Evolutionary conservation across 352 stramenopile genomes (phyloP).

Genomic region (Phytophthora sp.): DNA sequence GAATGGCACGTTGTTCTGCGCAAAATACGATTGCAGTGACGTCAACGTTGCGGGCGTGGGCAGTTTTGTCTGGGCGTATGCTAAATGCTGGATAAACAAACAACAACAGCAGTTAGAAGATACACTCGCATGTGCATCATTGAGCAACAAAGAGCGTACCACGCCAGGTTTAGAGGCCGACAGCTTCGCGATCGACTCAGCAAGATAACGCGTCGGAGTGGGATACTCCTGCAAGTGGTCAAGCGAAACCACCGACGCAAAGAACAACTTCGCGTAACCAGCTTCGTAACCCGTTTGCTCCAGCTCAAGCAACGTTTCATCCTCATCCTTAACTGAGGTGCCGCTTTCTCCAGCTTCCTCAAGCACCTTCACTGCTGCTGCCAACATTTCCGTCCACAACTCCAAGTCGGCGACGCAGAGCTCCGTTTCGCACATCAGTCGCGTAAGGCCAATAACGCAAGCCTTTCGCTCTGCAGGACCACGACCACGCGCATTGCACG

Average conservation of each 20-base stretch:
- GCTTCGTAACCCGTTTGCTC: constrained; percentile 93
- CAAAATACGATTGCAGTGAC: constrained; percentile 65
- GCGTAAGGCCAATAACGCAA: constrained; percentile 70
- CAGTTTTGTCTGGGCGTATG: constrained; percentile 52
- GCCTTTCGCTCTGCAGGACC: constrained; percentile 70
- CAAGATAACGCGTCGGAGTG: constrained; percentile 61
- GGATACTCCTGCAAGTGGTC: constrained; percentile 90
- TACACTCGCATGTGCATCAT: not conserved
- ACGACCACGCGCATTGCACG: constrained; percentile 77
- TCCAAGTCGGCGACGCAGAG: constrained; percentile 57
- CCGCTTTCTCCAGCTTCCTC: constrained; percentile 71
- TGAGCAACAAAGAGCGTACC: constrained; percentile 44
- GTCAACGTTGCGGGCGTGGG: constrained; percentile 38
- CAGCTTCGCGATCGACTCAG: constrained; percentile 69
- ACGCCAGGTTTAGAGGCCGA: constrained; percentile 69
- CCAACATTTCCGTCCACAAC: constrained; percentile 62
- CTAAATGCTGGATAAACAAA: constrained; percentile 52
- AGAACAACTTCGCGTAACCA: constrained; percentile 94
- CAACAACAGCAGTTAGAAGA: constrained; percentile 23
- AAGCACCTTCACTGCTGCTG: constrained; percentile 58
- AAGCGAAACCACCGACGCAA: constrained; percentile 83
- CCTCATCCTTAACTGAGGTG: constrained; percentile 66
- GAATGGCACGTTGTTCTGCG: constrained; percentile 70
- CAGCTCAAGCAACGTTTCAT: constrained; percentile 82
- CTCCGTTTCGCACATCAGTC: constrained; percentile 79